Evolutionary conservation across 177 flowering plant genomes (phyloP), one percentile per base, ranked within the genome.

Genomic region (Vitis hybrid): DNA sequence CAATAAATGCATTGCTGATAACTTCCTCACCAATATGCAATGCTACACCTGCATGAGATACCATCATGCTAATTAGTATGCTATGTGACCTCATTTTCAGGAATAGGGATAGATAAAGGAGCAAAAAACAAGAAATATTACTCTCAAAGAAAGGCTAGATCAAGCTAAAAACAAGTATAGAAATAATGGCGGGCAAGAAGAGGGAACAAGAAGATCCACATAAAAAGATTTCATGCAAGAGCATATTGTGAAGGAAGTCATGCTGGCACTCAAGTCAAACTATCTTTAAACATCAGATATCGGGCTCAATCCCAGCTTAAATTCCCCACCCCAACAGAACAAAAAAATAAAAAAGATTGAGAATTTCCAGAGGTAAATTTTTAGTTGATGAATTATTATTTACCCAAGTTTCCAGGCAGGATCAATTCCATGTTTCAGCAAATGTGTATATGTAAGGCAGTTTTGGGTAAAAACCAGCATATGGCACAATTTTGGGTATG

Each of bases 31-130:
- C 52, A 62, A 62, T n/a, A 12, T 62, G 52, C 8, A 62, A 49
- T 62, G 65, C 65, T 46, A 62, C 19, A 15, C 65, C 65, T 62
- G 65, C 64, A 32, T 48, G 11, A 61, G 48, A 61, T 8, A 61
- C 21, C 14, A 32, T 16, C 8, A 32, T 32, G 16, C 15, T 24
- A 60, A 60, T 27, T 24, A 12, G 40, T 60, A 60, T 60, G 40
- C 14, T 35, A 54, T 16, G 3, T 15, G 56, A 14, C 6, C 6
- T 54, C 7, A 14, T 54, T 54, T 12, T 6, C 19, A 54, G n/a
- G n/a, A 54, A 15, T 54, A 27, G 30, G 30, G 56, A 54, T 6
- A 54, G 15, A 12, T 15, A 54, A 0, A 54, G 15, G 3, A 3
- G 11, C 14, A 9, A 21, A 60, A 24, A 57, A 57, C 11, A 0